phyloP scores from a whole-genome alignment of 2,329 filamentous ascomycete genomes.

The Lasiodiplodia hormozganensis region DNA sequence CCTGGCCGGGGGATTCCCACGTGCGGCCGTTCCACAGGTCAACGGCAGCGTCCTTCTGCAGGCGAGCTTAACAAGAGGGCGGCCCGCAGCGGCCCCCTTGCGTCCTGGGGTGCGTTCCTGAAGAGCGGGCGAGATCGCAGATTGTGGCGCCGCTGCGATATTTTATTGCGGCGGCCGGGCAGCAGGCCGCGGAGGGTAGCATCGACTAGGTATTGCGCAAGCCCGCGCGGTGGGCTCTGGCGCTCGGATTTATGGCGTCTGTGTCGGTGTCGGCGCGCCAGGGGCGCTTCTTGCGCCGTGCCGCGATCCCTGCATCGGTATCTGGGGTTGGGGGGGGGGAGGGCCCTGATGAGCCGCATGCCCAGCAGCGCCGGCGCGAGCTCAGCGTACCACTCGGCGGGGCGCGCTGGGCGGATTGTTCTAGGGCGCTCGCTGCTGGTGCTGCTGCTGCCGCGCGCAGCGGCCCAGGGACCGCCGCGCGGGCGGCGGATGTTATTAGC shows the following conservation, averaged over 20 bases:
- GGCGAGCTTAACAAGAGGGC: constrained; percentile 17
- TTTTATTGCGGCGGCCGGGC: background rate
- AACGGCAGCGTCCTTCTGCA: constrained; percentile 23
- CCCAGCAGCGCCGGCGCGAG: constrained; percentile 2
- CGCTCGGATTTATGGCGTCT: constrained; percentile 12
- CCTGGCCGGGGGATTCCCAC: constrained; percentile 12
- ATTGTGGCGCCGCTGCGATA: background rate
- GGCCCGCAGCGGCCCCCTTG: constrained; percentile 22
- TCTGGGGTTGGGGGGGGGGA: constrained; percentile 17
- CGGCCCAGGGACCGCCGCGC: background rate
- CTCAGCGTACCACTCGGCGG: background rate
- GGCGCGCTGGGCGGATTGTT: background rate
- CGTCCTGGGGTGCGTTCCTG: constrained; percentile 11
- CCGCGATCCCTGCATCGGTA: constrained; percentile 15
- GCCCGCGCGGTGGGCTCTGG: constrained; percentile 9
- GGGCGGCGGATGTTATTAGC: constrained; percentile 1
- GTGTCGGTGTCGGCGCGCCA: constrained; percentile 1
- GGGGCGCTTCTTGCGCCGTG: constrained; percentile 4
- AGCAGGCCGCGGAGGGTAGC: constrained; percentile 28
- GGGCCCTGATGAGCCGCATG: constrained; percentile 3
- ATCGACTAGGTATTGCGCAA: constrained; percentile 19
- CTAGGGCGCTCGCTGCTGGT: background rate
- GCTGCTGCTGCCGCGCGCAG: background rate
- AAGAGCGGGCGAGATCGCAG: constrained; percentile 13
- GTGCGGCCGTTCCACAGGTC: constrained; percentile 20